Base-by-base conservation (phyloP, 352 stramenopile genomes). In the Globisporangium mamillatum region DNA sequence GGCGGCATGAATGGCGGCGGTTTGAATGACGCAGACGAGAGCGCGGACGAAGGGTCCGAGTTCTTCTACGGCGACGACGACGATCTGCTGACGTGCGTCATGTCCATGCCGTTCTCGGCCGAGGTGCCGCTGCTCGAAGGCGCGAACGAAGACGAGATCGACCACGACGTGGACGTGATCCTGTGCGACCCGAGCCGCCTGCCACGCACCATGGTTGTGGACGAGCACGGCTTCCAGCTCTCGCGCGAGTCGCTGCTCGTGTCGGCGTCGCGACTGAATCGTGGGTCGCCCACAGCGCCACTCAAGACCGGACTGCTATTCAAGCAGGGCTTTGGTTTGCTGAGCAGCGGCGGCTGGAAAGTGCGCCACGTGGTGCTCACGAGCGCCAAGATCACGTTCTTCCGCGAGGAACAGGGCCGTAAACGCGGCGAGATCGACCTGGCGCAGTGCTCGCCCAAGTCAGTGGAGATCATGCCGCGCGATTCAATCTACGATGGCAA, bases 381-480 rank as follows among this genome's bases (percentile, higher is more conserved):
- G 25, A 81, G 75, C 55, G 67, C 75, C 60, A 90, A 91, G 56
- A 75, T 94, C 57, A 87, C 72, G 32, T 92, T 92, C 41, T 95
- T 78, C 72, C 78, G 74, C 27, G 86, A 91, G 68, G 85, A 95
- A 69, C 63, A 88, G 69, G 88, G 88, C 14, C 75, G 77, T 20
- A 82, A 85, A 59, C 81, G 86, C 32, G 82, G 86, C 5, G 84
- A 93, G 65, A 81, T 95, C 60, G 81, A 95, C 68, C 66, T 95
- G 61, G 64, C 81, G 66, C 86, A 86, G 38, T 92, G 82, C 67
- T 78, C 60, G 53, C 69, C 60, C 56, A 89, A 91, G 69, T 82
- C 79, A 54, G 86, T 95, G 57, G 84, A 95, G 68, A 89, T 93
- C 55, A 93, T 95, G 88, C 88, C 88, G 0, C 76, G 75, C 29